Base-by-base conservation (phyloP, 257 asterid genomes). In the Nicotiana knightiana region DNA sequence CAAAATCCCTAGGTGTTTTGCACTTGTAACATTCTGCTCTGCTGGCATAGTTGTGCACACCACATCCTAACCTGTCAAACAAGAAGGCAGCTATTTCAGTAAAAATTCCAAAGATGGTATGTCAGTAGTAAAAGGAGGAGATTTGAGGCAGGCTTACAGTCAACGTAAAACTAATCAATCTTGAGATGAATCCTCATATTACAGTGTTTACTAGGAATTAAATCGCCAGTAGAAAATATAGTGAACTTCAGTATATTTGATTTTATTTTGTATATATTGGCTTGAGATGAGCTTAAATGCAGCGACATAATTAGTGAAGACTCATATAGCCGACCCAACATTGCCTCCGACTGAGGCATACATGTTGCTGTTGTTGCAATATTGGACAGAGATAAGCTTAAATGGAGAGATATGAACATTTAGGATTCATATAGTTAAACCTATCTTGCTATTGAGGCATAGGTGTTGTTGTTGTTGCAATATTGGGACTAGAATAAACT, bases 21-120 rank as follows among this genome's bases (percentile, higher is more conserved):
- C 97, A 94, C 82, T 89, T 92, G 46, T 80, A 90, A 71, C 98
- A 94, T 87, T 92, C 93, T 76, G 68, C 85, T 88, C 97, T 92
- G 87, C 92, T 88, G 37, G 98, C 98, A 76, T 92, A 93, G 81
- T 93, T 93, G 64, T 94, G 98, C 83, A 83, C 85, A 66, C 93
- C 90, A 66, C 98, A 93, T 84, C 96, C 97, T 61, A 82, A 53
- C 84, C 97, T 91, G 91, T 73, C 21, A 35, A 26, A 24, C 43
- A 24, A 73, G 13, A 46, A 73, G n/a, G 5, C 33, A 61, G 37
- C 53, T 30, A 39, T 30, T 11, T 39, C 37, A 71, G 51, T 24
- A n/a, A 17, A 9, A n/a, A 53, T 59, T 6, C 3, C n/a, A 13
- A 4, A 3, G 4, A 53, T 53, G 15, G 58, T 12, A 7, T 39